Conservation (phyloP, 257 asterid species). For the Solanum lignicaule region DNA sequence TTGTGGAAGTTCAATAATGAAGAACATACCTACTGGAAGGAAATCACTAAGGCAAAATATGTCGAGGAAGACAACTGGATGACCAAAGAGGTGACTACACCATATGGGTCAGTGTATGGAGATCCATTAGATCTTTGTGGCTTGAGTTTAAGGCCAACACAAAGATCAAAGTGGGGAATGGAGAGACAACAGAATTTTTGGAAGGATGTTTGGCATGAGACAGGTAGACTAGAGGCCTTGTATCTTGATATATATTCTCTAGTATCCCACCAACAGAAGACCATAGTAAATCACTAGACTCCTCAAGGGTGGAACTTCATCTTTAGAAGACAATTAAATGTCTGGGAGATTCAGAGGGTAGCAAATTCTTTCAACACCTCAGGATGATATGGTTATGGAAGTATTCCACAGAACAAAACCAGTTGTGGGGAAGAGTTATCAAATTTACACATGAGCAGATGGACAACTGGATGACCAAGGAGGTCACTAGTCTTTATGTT, state of each 20-base stretch:
- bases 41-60: neutral
- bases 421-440: too few species aligned
- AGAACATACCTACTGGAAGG: neutral
- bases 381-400: too few species aligned
- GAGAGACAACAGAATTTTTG: neutral
- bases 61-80: neutral
- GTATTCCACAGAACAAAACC: too few species aligned
- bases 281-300: neutral
- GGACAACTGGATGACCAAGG: too few species aligned
- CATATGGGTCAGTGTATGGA: neutral
- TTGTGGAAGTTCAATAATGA: neutral
- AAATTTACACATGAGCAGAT: too few species aligned
- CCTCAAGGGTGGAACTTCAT: neutral
- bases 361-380: neutral
- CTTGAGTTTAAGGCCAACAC: neutral
- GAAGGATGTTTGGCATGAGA: neutral
- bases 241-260: neutral
- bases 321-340: neutral
- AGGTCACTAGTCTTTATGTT: too few species aligned
- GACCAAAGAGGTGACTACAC: neutral
- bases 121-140: neutral
- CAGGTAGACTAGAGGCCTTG: neutral
- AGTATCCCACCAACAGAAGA: neutral
- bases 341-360: neutral
- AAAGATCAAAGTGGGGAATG: neutral